A percentile compares a stretch with the other conserved stretches of the same genome.
Conservation (phyloP, 805 yeast species). For the Zygoascus ofunaensis region DNA sequence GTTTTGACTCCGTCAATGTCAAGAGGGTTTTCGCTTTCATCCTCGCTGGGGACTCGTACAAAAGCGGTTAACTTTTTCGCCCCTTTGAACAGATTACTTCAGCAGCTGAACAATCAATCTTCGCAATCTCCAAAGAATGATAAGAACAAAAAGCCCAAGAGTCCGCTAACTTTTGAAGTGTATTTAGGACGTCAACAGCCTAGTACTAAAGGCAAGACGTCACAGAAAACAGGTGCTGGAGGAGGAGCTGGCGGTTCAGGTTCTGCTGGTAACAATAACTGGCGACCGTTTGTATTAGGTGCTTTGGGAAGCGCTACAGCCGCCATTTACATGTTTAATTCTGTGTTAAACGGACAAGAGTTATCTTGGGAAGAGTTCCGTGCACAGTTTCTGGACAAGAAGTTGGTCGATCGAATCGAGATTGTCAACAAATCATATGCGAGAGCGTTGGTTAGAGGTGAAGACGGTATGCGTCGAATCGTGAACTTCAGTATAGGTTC, state of each 20-base stretch:
- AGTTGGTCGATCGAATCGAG: conserved; percentile 60
- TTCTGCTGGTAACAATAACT: neutral
- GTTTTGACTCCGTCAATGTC: too few species aligned
- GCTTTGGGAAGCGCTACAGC: neutral
- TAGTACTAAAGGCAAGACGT: neutral
- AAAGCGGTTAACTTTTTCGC: neutral
- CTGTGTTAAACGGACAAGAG: conserved; percentile 21
- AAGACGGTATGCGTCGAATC: conserved; percentile 36
- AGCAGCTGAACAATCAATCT: neutral
- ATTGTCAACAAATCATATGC: conserved; percentile 75
- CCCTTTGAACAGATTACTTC: neutral
- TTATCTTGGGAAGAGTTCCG: conserved; percentile 91
- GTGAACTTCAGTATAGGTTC: conserved; percentile 77
- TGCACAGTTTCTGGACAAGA: conserved; percentile 61
- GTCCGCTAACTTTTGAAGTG: conserved; percentile 2
- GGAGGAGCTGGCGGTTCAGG: neutral
- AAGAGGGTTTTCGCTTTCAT: too few species aligned
- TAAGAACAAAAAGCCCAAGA: conserved; percentile 1
- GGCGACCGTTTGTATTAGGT: conserved; percentile 4
- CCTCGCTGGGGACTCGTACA: too few species aligned
- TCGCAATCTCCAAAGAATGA: neutral
- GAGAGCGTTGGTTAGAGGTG: conserved; percentile 52
- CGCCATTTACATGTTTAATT: neutral
- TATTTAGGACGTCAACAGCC: conserved; percentile 2
- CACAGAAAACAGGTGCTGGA: neutral